Conservation (phyloP, 1,139 yeast genomes). For the Lodderomyces beijingensis region DNA sequence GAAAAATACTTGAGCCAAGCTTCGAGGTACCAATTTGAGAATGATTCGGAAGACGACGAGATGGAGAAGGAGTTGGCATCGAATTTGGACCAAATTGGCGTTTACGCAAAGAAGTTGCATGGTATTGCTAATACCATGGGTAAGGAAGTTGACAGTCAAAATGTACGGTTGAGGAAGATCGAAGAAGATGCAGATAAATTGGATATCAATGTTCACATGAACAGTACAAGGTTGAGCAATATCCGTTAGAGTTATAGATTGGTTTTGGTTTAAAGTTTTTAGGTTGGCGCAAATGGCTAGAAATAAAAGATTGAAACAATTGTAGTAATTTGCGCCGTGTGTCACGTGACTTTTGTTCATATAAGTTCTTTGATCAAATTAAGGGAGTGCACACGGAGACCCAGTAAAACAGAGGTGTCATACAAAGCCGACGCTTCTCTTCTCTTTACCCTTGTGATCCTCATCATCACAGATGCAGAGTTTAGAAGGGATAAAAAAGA, state of each 20-base stretch:
- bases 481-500: no score
- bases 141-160: constrained; percentile 49
- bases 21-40: constrained; percentile 45
- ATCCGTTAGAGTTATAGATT: constrained; percentile 38
- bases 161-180: constrained; percentile 43
- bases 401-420: no score
- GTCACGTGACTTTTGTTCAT: no score
- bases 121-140: constrained; percentile 44
- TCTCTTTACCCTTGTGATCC: no score
- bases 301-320: no score
- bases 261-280: constrained; percentile 1
- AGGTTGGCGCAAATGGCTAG: neutral
- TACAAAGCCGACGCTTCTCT: no score
- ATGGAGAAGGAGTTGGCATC: constrained; percentile 54
- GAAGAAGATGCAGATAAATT: constrained; percentile 55
- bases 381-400: no score
- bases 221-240: constrained; percentile 42
- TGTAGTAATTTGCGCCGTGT: no score
- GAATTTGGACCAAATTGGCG: constrained; percentile 51
- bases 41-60: constrained; percentile 56
- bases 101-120: constrained; percentile 40
- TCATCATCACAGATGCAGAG: no score
- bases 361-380: no score
- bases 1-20: constrained; percentile 46
- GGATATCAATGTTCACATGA: constrained; percentile 53